Evolutionary conservation across 2,329 filamentous ascomycete genomes (phyloP).

Genomic region (Stachybotrys chartarum): DNA sequence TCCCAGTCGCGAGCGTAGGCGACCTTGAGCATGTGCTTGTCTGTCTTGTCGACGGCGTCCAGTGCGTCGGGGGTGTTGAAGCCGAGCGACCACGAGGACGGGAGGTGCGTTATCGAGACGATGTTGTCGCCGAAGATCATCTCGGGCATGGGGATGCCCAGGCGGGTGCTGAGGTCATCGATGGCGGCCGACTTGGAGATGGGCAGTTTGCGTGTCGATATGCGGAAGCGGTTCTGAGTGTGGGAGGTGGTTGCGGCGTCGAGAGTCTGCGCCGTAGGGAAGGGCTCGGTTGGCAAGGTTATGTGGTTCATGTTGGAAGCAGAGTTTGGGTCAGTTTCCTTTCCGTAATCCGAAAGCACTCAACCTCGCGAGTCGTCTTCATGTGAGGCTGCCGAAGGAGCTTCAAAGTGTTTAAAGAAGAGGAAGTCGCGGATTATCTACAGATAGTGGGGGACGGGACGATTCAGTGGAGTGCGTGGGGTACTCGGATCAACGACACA

Average conservation of each 20-base stretch:
- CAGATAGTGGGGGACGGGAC: not conserved
- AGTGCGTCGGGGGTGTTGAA: conserved; percentile 87
- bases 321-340: too few species aligned
- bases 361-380: too few species aligned
- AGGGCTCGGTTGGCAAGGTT: conserved; percentile 42
- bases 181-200: conserved; percentile 91
- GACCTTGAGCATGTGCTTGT: conserved; percentile 83
- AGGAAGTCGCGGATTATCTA: not conserved
- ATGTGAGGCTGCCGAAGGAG: too few species aligned
- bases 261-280: conserved; percentile 42
- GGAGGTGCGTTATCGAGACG: conserved; percentile 65
- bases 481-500: not conserved
- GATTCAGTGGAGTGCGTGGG: not conserved
- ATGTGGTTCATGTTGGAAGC: conserved; percentile 30
- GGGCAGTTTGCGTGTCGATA: conserved; percentile 82
- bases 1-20: conserved; percentile 86
- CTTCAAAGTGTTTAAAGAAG: too few species aligned
- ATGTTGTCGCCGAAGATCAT: conserved; percentile 99
- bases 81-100: conserved; percentile 67
- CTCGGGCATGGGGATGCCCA: conserved; percentile 86
- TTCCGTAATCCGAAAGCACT: too few species aligned
- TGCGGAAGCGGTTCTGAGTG: conserved; percentile 59
- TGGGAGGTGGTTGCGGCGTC: conserved; percentile 48
- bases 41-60: conserved; percentile 90
- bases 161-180: conserved; percentile 68